Conservation (phyloP, 1,284 basidiomycete species). For the Entoloma clypeatum region DNA sequence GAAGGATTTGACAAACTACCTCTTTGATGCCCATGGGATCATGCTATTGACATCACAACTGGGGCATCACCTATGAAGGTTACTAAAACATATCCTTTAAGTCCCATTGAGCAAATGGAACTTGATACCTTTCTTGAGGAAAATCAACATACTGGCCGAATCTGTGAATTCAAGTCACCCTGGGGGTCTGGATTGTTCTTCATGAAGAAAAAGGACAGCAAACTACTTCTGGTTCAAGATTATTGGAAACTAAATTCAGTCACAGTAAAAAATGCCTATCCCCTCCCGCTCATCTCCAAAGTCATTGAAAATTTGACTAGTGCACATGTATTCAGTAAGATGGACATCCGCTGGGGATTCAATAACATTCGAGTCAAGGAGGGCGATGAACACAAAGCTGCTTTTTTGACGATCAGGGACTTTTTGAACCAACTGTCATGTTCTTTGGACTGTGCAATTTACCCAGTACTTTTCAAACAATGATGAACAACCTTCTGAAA, state of each 20-base stretch:
- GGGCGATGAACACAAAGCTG: conserved; percentile 34
- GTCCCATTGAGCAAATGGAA: conserved; percentile 6
- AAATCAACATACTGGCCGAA: conserved; percentile 25
- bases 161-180: conserved; percentile 26
- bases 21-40: conserved; percentile 6
- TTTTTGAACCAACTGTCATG: conserved; percentile 32
- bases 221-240: conserved; percentile 31
- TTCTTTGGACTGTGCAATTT: conserved; percentile 33
- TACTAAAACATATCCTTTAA: not conserved
- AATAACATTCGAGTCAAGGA: conserved; percentile 30
- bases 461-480: conserved; percentile 27
- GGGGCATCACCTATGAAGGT: conserved; percentile 2
- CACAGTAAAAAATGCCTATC: conserved; percentile 35
- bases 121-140: conserved; percentile 29
- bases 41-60: conserved; percentile 1
- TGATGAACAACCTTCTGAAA: conserved; percentile 25
- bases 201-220: conserved; percentile 39
- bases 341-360: conserved; percentile 26
- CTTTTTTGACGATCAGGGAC: conserved; percentile 30
- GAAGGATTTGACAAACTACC: conserved; percentile 6
- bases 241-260: conserved; percentile 35
- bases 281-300: conserved; percentile 34
- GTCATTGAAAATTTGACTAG: conserved; percentile 27
- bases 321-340: conserved; percentile 31
- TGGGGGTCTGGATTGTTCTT: conserved; percentile 39